phyloP scores from a whole-genome alignment of 78 protist genomes.

The Bodo saltans region DNA sequence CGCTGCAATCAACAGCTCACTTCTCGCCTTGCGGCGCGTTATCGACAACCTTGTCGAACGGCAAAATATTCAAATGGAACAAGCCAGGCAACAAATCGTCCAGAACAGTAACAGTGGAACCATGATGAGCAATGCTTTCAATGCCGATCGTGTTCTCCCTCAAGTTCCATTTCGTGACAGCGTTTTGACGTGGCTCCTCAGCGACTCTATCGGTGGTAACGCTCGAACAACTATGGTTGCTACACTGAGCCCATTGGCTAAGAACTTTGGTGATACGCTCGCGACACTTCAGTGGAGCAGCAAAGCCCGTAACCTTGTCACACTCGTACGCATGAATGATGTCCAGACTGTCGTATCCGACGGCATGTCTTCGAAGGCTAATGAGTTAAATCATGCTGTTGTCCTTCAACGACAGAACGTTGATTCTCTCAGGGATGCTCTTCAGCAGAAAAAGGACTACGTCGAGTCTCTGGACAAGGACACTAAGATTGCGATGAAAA shows the following conservation, averaged over 20 bases:
- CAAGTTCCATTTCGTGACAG: slow-evolving; percentile 84
- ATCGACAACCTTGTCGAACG: slow-evolving; percentile 69
- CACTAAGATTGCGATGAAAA: background rate
- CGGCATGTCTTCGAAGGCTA: background rate
- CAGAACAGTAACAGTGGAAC: too few relatives aligned
- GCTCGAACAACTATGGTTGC: slow-evolving; percentile 84
- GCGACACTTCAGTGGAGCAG: slow-evolving; percentile 74
- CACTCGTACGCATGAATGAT: slow-evolving; percentile 78
- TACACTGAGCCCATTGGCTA: slow-evolving; percentile 68
- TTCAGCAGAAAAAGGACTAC: background rate
- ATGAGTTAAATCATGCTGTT: background rate
- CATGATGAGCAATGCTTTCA: background rate
- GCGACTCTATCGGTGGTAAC: slow-evolving; percentile 85
- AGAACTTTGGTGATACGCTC: slow-evolving; percentile 69
- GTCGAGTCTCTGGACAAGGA: background rate
- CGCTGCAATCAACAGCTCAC: slow-evolving; percentile 69
- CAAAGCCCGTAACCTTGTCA: slow-evolving; percentile 80
- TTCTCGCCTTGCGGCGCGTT: slow-evolving; percentile 70
- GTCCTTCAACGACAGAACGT: background rate
- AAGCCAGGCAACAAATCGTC: background rate
- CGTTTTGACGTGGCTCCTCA: slow-evolving; percentile 75
- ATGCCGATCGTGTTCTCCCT: slow-evolving; percentile 20
- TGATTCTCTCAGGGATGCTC: background rate
- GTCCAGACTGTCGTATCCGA: slow-evolving; percentile 39
- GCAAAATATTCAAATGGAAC: slow-evolving; percentile 4